These are phyloP conservation scores for Stagonosporopsis vannaccii DNA, from an alignment of 2,329 filamentous ascomycete genomes.

Conservation along the genomic window DNA sequence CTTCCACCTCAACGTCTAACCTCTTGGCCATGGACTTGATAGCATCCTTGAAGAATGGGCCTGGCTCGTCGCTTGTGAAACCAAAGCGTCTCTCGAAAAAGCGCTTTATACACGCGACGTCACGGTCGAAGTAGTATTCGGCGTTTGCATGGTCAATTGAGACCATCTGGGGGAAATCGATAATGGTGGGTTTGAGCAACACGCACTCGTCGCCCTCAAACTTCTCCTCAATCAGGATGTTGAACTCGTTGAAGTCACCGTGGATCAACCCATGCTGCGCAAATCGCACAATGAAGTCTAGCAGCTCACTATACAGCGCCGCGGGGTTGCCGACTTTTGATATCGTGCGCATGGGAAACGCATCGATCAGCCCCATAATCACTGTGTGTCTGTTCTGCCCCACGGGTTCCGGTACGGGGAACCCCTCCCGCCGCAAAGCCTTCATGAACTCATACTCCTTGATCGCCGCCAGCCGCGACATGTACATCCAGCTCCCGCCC, in stretches of 20 bases:
- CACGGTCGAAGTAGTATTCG: conserved; percentile 96
- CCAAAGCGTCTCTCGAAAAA: conserved; percentile 92
- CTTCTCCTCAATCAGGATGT: conserved; percentile 89
- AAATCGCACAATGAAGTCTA: conserved; percentile 82
- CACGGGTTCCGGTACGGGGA: conserved; percentile 87
- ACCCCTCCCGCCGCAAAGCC: conserved; percentile 80
- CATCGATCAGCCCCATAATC: conserved; percentile 93
- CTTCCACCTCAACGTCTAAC: conserved; percentile 87
- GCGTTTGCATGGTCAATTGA: conserved; percentile 94
- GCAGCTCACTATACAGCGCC: conserved; percentile 87
- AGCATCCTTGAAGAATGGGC: conserved; percentile 85
- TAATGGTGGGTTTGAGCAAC: conserved; percentile 79
- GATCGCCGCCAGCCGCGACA: conserved; percentile 88
- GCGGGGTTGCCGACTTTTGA: conserved; percentile 83
- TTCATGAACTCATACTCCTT: conserved; percentile 97
- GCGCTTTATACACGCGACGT: conserved; percentile 92
- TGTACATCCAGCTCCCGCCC: conserved; percentile 96
- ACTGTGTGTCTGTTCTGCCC: conserved; percentile 94
- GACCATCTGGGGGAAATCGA: conserved; percentile 98
- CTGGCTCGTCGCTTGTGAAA: conserved; percentile 81
- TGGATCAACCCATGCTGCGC: conserved; percentile 91
- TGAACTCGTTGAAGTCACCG: conserved; percentile 99
- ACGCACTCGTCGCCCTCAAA: conserved; percentile 48
- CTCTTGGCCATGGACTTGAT: conserved; percentile 75
- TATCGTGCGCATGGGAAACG: conserved; percentile 90